Base-by-base conservation (phyloP, 106 monocot species). In the Allium sativum region DNA sequence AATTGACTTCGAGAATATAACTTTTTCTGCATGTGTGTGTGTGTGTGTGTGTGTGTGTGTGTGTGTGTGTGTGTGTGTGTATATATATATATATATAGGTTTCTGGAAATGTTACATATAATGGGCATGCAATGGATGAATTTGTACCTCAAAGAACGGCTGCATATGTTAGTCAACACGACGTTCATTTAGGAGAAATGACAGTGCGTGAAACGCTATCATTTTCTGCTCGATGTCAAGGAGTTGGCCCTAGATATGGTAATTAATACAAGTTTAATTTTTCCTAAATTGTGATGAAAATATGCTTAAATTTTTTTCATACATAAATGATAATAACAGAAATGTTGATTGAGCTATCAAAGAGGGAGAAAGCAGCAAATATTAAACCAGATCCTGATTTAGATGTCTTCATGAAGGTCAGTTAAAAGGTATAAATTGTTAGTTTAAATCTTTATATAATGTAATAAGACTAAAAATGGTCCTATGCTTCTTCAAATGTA, bases 401-500 rank as follows among this genome's bases (percentile, higher is more conserved):
- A 42, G 72, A 72, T 72, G 57, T 72, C 48, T 83, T 66, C 57
- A 92, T 87, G 91, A 92, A 92, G 91, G 91, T 87, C 50, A 61
- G 51, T 8, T 31, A 63, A 45, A 61, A 9, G 41, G 41, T 14
- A 31, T 20, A 18, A 51, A n/a, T 16, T 7, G 16, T 11, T 12
- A 50, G 3, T 15, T 12, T 11, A 3, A 50, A 6, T 50, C 15
- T 17, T 61, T 3, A 41, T 9, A 41, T n/a, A 14, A 41, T 7
- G 16, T 41, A 13, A 16, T 41, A 59, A 10, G 31, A 66, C 7
- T 0, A 21, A 13, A 15, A 67, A 44, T 20, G 20, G 9, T 12
- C 6, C 16, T 3, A 7, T 42, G 3, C n/a, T 8, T 47, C 45
- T 44, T 42, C 31, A 11, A 1, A 7, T 69, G 12, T 56, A 84